Percentiles rank a stretch among this genome's conserved stretches.
These are phyloP conservation scores for Xerocomellus amylosporus DNA, from an alignment of 768 basidiomycete genomes.

Conservation along the genomic window DNA sequence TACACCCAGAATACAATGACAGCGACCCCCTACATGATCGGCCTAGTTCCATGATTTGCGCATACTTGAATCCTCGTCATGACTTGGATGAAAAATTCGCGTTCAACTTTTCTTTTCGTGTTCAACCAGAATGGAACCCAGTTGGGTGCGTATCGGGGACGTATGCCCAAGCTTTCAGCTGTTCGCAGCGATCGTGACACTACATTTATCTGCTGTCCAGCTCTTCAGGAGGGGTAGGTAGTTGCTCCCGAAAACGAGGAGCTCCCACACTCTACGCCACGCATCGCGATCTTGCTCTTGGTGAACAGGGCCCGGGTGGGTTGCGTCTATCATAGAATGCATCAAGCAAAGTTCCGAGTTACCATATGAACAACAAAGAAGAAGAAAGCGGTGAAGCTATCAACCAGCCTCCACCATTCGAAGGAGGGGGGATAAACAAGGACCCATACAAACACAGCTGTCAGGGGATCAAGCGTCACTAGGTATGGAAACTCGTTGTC, in stretches of 20 bases:
- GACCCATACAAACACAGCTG: background rate
- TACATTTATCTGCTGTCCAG: background rate
- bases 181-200: background rate
- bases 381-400: background rate
- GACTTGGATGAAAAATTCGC: background rate
- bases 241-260: background rate
- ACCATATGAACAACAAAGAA: background rate
- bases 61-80: slow-evolving; percentile 1
- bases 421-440: background rate
- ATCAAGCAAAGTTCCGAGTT: background rate
- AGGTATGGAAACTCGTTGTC: too few relatives aligned
- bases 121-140: slow-evolving; percentile 1
- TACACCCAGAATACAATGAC: background rate
- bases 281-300: background rate
- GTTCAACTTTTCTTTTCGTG: background rate
- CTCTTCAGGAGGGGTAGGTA: background rate
- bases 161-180: slow-evolving; percentile 3
- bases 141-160: slow-evolving; percentile 1
- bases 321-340: background rate
- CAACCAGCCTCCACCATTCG: background rate
- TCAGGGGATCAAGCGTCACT: background rate
- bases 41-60: background rate
- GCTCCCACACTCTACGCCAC: background rate
- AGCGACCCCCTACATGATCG: background rate
- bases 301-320: background rate